Percentiles rank a stretch among this genome's conserved stretches.
Evolutionary conservation across 169 alveolate genomes (phyloP).

Genomic region (Eimeria falciformis): DNA sequence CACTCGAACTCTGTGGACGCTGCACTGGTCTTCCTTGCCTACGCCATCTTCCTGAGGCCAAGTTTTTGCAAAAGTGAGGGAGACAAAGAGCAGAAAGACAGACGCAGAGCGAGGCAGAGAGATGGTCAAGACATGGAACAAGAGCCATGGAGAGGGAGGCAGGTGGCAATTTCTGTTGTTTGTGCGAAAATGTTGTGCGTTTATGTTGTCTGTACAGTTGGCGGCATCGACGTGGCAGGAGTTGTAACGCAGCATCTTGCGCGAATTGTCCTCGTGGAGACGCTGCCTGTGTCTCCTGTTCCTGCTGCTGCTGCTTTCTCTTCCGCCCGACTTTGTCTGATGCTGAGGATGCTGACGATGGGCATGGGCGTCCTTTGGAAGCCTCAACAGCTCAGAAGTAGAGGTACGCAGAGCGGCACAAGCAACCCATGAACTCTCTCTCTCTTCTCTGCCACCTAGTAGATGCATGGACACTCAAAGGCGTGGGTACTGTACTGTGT

Average conservation of each 20-base stretch:
- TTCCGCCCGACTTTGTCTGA: constrained; percentile 23
- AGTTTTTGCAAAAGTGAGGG: constrained; percentile 4
- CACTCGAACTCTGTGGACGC: constrained; percentile 45
- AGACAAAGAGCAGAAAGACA: too few species aligned
- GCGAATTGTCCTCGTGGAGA: constrained; percentile 7
- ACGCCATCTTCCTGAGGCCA: constrained; percentile 13
- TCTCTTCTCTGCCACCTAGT: too few species aligned
- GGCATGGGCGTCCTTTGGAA: constrained; percentile 20
- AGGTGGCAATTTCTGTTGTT: too few species aligned
- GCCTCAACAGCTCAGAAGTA: constrained; percentile 37
- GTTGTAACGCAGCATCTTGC: constrained; percentile 27
- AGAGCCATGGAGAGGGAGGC: too few species aligned
- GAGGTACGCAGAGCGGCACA: constrained; percentile 12
- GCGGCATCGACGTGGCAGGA: not conserved
- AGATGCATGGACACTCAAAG: too few species aligned
- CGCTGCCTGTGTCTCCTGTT: not conserved
- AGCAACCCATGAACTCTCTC: too few species aligned
- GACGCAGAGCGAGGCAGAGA: too few species aligned
- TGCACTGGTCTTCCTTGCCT: constrained; percentile 23
- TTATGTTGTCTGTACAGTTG: not conserved
- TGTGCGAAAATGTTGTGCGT: not conserved
- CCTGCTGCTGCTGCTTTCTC: not conserved
- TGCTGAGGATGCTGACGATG: constrained; percentile 8
- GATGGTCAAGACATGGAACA: too few species aligned
- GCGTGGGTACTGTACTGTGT: too few species aligned